These are phyloP conservation scores for Neurospora sp. DNA, from an alignment of 2,329 filamentous ascomycete species.

Conservation along the genomic window DNA sequence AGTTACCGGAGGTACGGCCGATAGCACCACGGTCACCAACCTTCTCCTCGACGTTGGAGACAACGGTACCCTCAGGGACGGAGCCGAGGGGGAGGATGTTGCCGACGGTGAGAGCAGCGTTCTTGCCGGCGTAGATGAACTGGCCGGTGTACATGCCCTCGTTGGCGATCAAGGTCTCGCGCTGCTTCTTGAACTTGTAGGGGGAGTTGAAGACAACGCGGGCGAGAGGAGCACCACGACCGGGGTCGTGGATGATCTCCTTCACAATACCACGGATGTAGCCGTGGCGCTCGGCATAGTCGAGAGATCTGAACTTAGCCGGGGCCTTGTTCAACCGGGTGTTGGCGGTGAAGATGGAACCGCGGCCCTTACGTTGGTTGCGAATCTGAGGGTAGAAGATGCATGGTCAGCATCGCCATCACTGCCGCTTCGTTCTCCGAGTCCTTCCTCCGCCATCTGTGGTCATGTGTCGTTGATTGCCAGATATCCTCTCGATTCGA, in stretches of 20 bases:
- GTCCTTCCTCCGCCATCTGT: neutral
- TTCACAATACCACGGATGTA: constrained; percentile 97
- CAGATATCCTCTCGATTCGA: neutral
- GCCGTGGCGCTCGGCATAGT: constrained; percentile 93
- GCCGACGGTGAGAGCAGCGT: constrained; percentile 90
- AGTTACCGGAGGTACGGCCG: constrained; percentile 97
- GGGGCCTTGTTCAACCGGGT: constrained; percentile 91
- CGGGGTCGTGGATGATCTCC: constrained; percentile 98
- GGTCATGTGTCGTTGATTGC: neutral
- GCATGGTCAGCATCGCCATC: constrained; percentile 14
- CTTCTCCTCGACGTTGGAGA: constrained; percentile 99
- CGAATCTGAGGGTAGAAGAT: constrained; percentile 36
- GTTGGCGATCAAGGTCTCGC: constrained; percentile 99
- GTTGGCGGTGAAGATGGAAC: constrained; percentile 50
- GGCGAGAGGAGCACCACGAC: constrained; percentile 95
- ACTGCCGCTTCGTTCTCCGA: neutral
- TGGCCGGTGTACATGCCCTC: constrained; percentile 99
- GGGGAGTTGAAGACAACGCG: constrained; percentile 95
- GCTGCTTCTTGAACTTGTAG: constrained; percentile 95
- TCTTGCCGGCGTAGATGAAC: constrained; percentile 99
- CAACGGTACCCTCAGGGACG: constrained; percentile 97
- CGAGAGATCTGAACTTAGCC: constrained; percentile 90
- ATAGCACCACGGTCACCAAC: constrained; percentile 91
- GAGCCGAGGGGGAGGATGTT: constrained; percentile 92
- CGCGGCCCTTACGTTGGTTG: constrained; percentile 54